phyloP scores from a whole-genome alignment of 306 rosid species.

The Sicyos edulis region DNA sequence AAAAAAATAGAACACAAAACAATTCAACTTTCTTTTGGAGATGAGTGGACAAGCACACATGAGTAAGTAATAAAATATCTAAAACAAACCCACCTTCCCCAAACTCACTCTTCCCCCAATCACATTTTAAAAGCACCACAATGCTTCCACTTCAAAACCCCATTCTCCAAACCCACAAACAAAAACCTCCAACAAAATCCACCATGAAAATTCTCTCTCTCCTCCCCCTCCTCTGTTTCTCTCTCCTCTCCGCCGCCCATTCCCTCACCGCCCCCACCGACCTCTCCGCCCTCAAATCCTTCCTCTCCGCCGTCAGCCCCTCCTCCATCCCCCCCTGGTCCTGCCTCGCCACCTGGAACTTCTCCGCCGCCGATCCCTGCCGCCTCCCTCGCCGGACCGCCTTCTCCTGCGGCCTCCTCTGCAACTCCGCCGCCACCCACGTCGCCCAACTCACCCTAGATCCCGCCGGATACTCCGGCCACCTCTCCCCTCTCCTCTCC shows the following conservation, averaged over 20 bases:
- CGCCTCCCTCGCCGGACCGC: slow-evolving; percentile 55
- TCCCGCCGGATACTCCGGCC: slow-evolving; percentile 71
- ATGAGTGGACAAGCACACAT: background rate
- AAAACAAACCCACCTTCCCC: background rate
- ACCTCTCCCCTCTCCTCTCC: slow-evolving; percentile 60
- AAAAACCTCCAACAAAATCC: background rate
- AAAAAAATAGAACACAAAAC: no score
- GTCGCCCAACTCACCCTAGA: slow-evolving; percentile 81
- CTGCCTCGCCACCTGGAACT: slow-evolving; percentile 83
- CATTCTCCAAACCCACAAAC: no score
- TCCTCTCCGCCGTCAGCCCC: slow-evolving; percentile 63
- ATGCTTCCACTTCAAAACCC: no score
- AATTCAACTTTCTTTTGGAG: background rate
- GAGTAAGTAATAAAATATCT: background rate
- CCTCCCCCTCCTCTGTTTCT: slow-evolving; percentile 14
- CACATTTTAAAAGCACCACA: no score
- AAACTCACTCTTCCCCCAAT: no score
- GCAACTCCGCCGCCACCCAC: slow-evolving; percentile 49
- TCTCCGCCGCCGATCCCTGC: slow-evolving; percentile 72
- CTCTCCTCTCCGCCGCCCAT: slow-evolving; percentile 2
- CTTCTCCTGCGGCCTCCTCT: slow-evolving; percentile 76
- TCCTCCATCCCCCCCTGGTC: slow-evolving; percentile 63
- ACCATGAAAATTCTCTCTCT: slow-evolving; percentile 8
- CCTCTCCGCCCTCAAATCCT: slow-evolving; percentile 62
- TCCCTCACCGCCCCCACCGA: slow-evolving; percentile 53